Percentiles rank a stretch among this genome's conserved stretches.
phyloP scores from a whole-genome alignment of 805 yeast species.

The Wickerhamomyces bisporus region DNA sequence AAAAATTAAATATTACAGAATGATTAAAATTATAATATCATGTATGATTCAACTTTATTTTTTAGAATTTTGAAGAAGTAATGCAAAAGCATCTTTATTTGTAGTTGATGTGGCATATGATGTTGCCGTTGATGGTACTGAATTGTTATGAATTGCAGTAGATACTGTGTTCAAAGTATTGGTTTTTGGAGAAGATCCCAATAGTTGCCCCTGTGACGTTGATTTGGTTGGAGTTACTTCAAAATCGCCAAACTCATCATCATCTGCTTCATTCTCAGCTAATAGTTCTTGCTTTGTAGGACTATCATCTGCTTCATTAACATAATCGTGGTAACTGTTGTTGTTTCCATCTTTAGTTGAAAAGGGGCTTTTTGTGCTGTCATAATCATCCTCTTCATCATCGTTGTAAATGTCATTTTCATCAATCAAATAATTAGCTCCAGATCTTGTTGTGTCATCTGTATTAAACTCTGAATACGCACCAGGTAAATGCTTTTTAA shows the following conservation, averaged over 20 bases:
- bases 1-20: slow-evolving; percentile 1
- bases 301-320: slow-evolving; percentile 16
- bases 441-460: neutral
- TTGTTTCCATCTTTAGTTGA: slow-evolving; percentile 7
- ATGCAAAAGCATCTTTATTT: neutral
- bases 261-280: slow-evolving; percentile 26
- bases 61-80: neutral
- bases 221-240: slow-evolving; percentile 17
- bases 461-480: slow-evolving; percentile 2
- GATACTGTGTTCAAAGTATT: neutral
- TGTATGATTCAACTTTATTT: no score
- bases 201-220: no score
- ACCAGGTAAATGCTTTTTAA: slow-evolving; percentile 8
- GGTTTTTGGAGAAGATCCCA: slow-evolving; percentile 12
- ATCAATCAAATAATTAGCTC: neutral
- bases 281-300: no score
- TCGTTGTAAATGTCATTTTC: slow-evolving; percentile 13
- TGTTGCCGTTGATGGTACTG: neutral
- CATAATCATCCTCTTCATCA: slow-evolving; percentile 10
- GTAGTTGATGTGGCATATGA: no score
- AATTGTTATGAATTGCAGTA: neutral
- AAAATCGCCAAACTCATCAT: slow-evolving; percentile 34
- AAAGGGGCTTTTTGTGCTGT: neutral
- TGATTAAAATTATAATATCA: no score
- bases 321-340: neutral